Base-by-base conservation (phyloP, 2,329 filamentous ascomycete species). In the Nannizziopsis barbatae region DNA sequence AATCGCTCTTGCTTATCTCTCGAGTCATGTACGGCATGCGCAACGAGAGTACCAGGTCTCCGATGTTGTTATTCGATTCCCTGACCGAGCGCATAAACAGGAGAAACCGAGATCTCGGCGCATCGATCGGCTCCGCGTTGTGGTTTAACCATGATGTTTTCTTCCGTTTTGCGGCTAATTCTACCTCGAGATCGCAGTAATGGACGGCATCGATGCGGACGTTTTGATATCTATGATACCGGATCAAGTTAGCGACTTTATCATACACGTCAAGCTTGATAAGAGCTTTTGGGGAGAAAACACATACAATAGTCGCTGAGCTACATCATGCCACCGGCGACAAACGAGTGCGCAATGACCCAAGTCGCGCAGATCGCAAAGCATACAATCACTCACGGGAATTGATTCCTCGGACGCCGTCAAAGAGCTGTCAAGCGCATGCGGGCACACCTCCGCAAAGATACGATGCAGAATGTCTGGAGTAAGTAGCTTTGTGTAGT, bases 1-100 rank as follows among this genome's bases (percentile, higher is more conserved):
- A 76, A 54, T 90, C 85, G 47, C 84, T 77, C 63, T 92, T 87
- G 62, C 78, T 84, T 1, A 85, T 85, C 69, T 95, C 87, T 50
- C 90, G 81, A 47, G 90, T 83, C 90, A 95, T 95, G 66, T 95
- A 95, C 5, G 90, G 87, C 51, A 87, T 81, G 71, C 95, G 94
- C 59, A 96, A 73, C 58, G 83, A 88, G 60, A 82, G 71, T 4
- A 95, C 86, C 37, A 79, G 71, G 48, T 76, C 71, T 31, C 83
- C 87, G 40, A 94, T 65, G 42, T 70, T 79, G 17, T 80, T 77
- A 53, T 7, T 3, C 22, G 88, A 83, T 43, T 90, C 84, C 53
- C 88, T 80, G 43, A 95, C 79, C 1, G 88, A 87, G 53, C 87
- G 80, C 62, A 83, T 85, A 41, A 96, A 76, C 49, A 95, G 75